Percentiles rank a stretch among this genome's conserved stretches.
Conservation (phyloP, 2,329 filamentous ascomycete species). For the Leptographium wingfieldii region DNA sequence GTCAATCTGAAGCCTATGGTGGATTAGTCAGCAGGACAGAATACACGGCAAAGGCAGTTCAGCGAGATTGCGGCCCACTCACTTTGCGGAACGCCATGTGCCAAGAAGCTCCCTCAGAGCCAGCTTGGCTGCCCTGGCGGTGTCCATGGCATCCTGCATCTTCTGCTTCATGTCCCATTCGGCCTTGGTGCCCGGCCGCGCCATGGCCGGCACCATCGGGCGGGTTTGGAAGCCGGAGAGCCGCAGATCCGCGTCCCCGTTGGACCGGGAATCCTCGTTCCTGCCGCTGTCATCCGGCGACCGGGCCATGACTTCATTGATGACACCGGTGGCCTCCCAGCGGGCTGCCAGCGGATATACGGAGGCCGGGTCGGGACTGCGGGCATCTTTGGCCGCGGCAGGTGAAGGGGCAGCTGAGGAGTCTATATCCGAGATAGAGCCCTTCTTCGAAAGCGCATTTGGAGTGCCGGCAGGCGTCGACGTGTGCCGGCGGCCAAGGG, state of each 20-base stretch:
- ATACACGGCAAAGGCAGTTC: not conserved
- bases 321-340: constrained; percentile 69
- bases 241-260: constrained; percentile 7
- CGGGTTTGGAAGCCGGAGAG: not conserved
- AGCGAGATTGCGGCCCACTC: constrained; percentile 18
- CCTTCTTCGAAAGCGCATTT: constrained; percentile 26
- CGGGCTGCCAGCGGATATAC: constrained; percentile 44
- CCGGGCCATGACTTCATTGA: constrained; percentile 54
- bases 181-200: constrained; percentile 26
- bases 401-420: constrained; percentile 21
- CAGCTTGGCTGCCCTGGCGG: constrained; percentile 70
- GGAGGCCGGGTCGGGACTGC: constrained; percentile 19
- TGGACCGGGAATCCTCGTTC: constrained; percentile 6
- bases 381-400: constrained; percentile 27
- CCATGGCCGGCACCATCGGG: not conserved
- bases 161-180: constrained; percentile 53
- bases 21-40: not conserved
- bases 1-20: constrained; percentile 29
- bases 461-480: constrained; percentile 46
- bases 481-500: constrained; percentile 44
- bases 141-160: constrained; percentile 60
- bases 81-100: constrained; percentile 75
- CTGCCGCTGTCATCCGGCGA: constrained; percentile 29
- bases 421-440: constrained; percentile 27
- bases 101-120: constrained; percentile 72